Evolutionary conservation across 2,329 filamentous ascomycete genomes (phyloP), one percentile per base, ranked within the genome.

Genomic region (Escovopsis sp.): DNA sequence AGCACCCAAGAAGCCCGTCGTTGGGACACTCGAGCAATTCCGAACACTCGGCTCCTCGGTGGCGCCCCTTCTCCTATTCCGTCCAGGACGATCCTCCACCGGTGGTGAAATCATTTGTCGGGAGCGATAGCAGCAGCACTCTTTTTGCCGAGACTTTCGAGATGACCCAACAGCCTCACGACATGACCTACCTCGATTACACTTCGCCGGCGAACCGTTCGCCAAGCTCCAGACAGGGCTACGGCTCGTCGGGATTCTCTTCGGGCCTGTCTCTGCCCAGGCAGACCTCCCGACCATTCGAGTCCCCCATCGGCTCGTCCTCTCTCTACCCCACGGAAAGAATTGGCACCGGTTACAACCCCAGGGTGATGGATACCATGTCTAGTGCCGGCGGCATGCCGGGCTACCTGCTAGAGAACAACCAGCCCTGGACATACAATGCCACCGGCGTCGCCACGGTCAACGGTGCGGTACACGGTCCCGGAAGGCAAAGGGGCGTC

Each of bases 371-470:
- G 53, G 73, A 68, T 44, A 59, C 60, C 53, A 62, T 71, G 59
- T 51, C 61, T 49, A 51, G 59, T 35, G 46, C 52, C 49, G 55
- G 56, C 33, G 54, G 60, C 45, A 57, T 71, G 55, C 67, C 66
- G 28, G 61, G 60, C 30, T 73, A 72, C 46, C 68, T 73, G 64
- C 55, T 73, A 42, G 68, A 88, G 52, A 85, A 87, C 55, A 76
- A 78, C 57, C 82, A 86, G 56, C 79, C 81, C 18, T 94, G 87
- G 87, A 85, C 80, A 59, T 80, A 85, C 51, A 69, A 66, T 46
- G 77, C 75, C 53, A 75, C 73, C 54, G 80, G 77, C 38, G 84
- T 86, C 49, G 69, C 69, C 19, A 74, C 70, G 0, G 66, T 75
- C 46, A 69, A 72, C 53, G 77, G 77, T 43, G 79, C 75, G 48